Conservation (phyloP, 345 rosid genomes). For the Brassica rapa region DNA sequence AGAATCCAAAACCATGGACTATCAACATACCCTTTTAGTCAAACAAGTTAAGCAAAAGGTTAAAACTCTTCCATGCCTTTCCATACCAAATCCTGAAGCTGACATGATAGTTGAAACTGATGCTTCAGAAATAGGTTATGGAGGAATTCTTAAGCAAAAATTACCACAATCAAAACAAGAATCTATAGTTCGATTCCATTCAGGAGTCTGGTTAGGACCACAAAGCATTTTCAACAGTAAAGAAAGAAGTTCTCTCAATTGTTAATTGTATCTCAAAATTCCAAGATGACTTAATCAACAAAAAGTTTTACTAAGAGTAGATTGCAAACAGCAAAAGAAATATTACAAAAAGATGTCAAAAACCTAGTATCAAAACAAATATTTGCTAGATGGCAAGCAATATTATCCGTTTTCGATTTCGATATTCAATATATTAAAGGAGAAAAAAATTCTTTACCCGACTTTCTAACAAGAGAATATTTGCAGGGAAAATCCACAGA, state of each 20-base stretch:
- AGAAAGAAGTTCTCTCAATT: too few relatives aligned
- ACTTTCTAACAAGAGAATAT: neutral
- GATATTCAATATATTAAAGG: neutral
- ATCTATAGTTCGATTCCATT: too few relatives aligned
- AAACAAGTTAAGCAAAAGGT: neutral
- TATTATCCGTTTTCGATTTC: neutral
- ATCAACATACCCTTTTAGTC: neutral
- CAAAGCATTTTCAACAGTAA: too few relatives aligned
- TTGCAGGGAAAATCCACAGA: neutral
- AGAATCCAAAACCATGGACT: neutral
- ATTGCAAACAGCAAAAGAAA: too few relatives aligned
- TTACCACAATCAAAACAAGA: too few relatives aligned
- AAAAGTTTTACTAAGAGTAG: too few relatives aligned
- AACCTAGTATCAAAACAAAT: too few relatives aligned
- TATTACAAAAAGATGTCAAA: too few relatives aligned
- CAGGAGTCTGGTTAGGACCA: too few relatives aligned
- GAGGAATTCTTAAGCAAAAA: neutral
- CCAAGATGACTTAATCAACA: too few relatives aligned
- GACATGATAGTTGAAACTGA: neutral
- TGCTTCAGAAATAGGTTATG: neutral
- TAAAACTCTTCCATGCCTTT: neutral
- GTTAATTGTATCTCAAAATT: too few relatives aligned
- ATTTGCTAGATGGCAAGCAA: neutral
- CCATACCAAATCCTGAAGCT: neutral
- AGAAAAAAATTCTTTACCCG: neutral